Evolutionary conservation across 305 asterid genomes (phyloP), one percentile per base, ranked within the genome.

Genomic region (Fraxinus angustifolia): DNA sequence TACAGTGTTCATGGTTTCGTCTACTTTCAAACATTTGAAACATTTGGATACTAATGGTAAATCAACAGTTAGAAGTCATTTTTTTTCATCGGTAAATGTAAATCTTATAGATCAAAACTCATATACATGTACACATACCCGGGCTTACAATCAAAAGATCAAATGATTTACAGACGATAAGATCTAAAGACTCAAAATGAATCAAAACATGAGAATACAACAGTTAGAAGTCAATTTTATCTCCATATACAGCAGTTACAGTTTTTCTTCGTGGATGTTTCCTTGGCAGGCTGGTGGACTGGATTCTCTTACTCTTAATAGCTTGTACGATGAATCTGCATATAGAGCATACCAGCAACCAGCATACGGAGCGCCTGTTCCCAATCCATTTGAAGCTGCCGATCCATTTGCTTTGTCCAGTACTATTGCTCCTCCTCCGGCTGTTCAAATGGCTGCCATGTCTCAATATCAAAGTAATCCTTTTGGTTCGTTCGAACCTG

Each of bases 281-380:
- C 65, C 38, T 73, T 72, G 48, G 53, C 92, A 96, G 99, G 98
- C 90, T 17, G 98, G 99, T 80, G 99, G 99, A 79, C 83, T 96
- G 87, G 99, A 96, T 79, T 90, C 97, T 3, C 98, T 96, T 79
- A 89, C 88, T 30, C 98, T 96, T n/a, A 85, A 84, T 83, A 94
- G 98, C 82, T 87, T 94, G 85, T 96, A 96, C 7, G 98, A 93
- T 10, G 98, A 94, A 81, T 94, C 93, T 28, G 95, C 97, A 67
- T 93, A 88, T 80, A 89, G 98, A 90, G 96, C 97, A 16, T 87
- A 96, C 72, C 97, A 91, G 89, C 97, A 89, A 78, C 97, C 98
- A 6, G 91, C 85, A 33, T 96, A 93, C 17, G 99, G 99, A 79
- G 87, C 89, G 4, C 92, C 98, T 4, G 97, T 92, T 48, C 99